Evolutionary conservation across 768 basidiomycete genomes (phyloP), one percentile per base, ranked within the genome.

Genomic region (Rhizopogon vulgaris): DNA sequence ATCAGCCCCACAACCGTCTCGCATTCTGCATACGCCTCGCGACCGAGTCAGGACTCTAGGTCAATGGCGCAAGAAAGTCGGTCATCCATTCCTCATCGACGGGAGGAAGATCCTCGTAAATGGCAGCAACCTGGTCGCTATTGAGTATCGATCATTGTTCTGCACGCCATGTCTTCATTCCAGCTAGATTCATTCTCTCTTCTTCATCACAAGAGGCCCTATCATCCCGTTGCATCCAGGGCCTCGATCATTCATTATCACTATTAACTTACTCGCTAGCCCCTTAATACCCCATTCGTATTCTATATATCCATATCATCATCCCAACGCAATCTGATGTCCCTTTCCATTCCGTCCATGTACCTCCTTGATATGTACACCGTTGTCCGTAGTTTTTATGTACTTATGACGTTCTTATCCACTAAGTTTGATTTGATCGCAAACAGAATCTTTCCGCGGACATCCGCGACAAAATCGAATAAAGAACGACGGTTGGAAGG

Each of bases 51-150:
- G 42, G 78, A 79, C n/a, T 46, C 68, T 4, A 73, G 73, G 51
- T 70, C 59, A 11, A 60, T 53, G 52, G 67, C 72, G 18, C 47
- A 66, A 38, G 69, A 68, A 15, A 49, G 56, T 14, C 63, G 63
- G 34, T 38, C 59, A n/a, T 0, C 65, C 17, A 39, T 47, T 14
- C 58, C 64, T 37, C 70, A 78, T 60, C 77, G 78, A 59, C 80
- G 78, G 57, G 66, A 63, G 47, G 66, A 68, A 42, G 78, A 79
- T 60, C 68, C 72, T 57, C 75, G 73, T 61, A 78, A 77, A 64
- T 82, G 77, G 76, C 61, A 72, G 62, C 55, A 54, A 62, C 69
- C 65, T 53, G 48, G 73, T 62, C 69, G 72, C 59, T 74, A 73
- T 60, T 79, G 69, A 77, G 15, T 70, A 64, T 66, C 68, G 59